Base-by-base conservation (phyloP, 1,139 yeast genomes). In the Candida gigantensis region DNA sequence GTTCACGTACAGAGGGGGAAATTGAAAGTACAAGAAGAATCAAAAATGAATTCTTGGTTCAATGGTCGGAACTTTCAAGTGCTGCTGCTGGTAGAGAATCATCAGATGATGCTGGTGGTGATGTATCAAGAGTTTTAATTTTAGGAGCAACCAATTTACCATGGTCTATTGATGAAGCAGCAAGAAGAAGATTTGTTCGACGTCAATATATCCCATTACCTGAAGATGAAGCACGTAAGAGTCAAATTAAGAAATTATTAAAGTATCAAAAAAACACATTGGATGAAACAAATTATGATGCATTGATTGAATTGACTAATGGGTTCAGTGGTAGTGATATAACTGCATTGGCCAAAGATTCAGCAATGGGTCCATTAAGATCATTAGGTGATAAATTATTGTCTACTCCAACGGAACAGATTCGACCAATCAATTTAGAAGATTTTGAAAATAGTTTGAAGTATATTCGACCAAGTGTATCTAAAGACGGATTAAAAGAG, bases 151-250 rank as follows among this genome's bases (percentile, higher is more conserved):
- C 99, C 0, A 92, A 92, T 57, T 62, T 92, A 46, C 99, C 99
- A 0, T 92, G 99, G 99, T 84, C 89, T 3, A 90, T 92, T 44
- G 99, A 92, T 61, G 98, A 94, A 57, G 98, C 98, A 3, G 99
- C 98, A 0, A 71, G 98, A 52, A 76, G 98, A 57, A 75, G 98
- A 50, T 92, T 92, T 65, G 96, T 87, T 5, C 75, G 96, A 47
- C 70, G 97, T 39, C 97, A 89, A 57, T 90, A 92, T 59, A 92
- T 92, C 38, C 98, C 98, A 3, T 67, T 92, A 39, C 98, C 98
- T 0, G 98, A 92, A 57, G 74, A 72, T 8, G 89, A 84, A 47
- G 89, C 97, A 0, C 66, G 98, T 41, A 62, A 69, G 37, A 78
- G 80, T 8, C 98, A 92, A 53, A 68, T 92, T 21, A 59, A 62